Conservation (phyloP, 495 filamentous ascomycete genomes). For the Jackrogersella minutella region DNA sequence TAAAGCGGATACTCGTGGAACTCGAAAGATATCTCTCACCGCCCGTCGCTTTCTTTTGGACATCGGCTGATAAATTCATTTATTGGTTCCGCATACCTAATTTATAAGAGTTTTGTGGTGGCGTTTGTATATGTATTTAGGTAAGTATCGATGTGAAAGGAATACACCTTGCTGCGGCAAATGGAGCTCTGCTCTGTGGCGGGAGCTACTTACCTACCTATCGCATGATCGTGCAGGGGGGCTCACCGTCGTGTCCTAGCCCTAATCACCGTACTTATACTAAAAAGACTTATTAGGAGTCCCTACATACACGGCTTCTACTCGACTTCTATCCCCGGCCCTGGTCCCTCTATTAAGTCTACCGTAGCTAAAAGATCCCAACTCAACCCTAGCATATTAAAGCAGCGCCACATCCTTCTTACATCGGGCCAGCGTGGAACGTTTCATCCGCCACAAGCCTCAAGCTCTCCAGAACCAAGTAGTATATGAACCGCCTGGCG, state of each 20-base stretch:
- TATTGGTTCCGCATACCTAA: slow-evolving; percentile 29
- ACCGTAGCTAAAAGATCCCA: slow-evolving; percentile 21
- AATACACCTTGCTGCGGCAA: slow-evolving; percentile 22
- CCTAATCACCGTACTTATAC: slow-evolving; percentile 22
- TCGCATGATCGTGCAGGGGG: slow-evolving; percentile 25
- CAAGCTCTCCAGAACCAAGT: slow-evolving; percentile 23
- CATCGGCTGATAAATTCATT: slow-evolving; percentile 22
- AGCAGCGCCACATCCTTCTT: slow-evolving; percentile 39
- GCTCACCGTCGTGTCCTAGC: slow-evolving; percentile 13
- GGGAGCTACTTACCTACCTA: slow-evolving; percentile 36
- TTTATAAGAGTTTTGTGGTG: slow-evolving; percentile 12
- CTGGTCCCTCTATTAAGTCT: slow-evolving; percentile 10
- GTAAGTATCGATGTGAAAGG: slow-evolving; percentile 10
- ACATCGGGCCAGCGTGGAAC: slow-evolving; percentile 37
- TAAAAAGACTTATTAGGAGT: slow-evolving; percentile 18
- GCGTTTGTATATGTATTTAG: slow-evolving; percentile 20
- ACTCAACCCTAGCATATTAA: slow-evolving; percentile 25
- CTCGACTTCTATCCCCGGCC: slow-evolving; percentile 14
- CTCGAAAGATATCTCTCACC: slow-evolving; percentile 29
- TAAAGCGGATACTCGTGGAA: slow-evolving; percentile 27
- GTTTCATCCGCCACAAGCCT: slow-evolving; percentile 39
- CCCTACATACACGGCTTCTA: slow-evolving; percentile 5
- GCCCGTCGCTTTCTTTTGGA: slow-evolving; percentile 27
- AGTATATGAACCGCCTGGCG: slow-evolving; percentile 22
- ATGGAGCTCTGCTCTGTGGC: slow-evolving; percentile 25